Conservation (phyloP, 495 filamentous ascomycete genomes). For the Margaritispora aquatica region DNA sequence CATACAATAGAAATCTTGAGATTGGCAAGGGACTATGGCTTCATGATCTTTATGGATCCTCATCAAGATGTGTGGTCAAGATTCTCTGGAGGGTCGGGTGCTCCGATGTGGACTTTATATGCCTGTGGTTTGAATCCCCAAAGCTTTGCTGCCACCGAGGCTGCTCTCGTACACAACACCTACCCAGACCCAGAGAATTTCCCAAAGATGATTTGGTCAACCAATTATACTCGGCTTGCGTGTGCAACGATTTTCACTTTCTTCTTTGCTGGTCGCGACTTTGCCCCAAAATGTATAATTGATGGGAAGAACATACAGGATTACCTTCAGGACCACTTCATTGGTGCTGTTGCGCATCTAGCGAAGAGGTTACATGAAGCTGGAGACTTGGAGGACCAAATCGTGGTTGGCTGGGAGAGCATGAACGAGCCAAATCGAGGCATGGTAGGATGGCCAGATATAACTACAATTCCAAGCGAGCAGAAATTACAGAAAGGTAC, state of each 20-base stretch:
- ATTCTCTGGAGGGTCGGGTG: slow-evolving; percentile 89
- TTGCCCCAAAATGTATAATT: slow-evolving; percentile 93
- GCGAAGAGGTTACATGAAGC: slow-evolving; percentile 84
- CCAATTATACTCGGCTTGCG: slow-evolving; percentile 85
- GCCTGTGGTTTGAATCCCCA: slow-evolving; percentile 84
- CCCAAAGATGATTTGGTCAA: slow-evolving; percentile 99
- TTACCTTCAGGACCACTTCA: slow-evolving; percentile 83
- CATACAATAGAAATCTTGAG: slow-evolving; percentile 83
- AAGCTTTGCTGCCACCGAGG: slow-evolving; percentile 79
- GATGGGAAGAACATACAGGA: slow-evolving; percentile 95
- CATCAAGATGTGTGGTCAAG: slow-evolving; percentile 71
- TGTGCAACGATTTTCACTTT: slow-evolving; percentile 90
- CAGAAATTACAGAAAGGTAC: slow-evolving; percentile 92
- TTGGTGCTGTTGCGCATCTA: slow-evolving; percentile 71
- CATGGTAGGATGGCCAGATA: slow-evolving; percentile 77
- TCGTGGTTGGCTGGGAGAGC: slow-evolving; percentile 93
- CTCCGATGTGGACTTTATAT: slow-evolving; percentile 96
- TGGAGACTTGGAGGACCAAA: slow-evolving; percentile 77
- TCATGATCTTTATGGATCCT: slow-evolving; percentile 89
- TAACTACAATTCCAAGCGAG: slow-evolving; percentile 74
- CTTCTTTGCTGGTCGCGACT: slow-evolving; percentile 89
- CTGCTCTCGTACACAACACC: slow-evolving; percentile 90
- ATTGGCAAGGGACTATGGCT: slow-evolving; percentile 81
- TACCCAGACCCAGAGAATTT: slow-evolving; percentile 82
- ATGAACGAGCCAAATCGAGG: slow-evolving; percentile 93